Conservation (phyloP, 1,284 basidiomycete species). For the Leucoagaricus sp. region DNA sequence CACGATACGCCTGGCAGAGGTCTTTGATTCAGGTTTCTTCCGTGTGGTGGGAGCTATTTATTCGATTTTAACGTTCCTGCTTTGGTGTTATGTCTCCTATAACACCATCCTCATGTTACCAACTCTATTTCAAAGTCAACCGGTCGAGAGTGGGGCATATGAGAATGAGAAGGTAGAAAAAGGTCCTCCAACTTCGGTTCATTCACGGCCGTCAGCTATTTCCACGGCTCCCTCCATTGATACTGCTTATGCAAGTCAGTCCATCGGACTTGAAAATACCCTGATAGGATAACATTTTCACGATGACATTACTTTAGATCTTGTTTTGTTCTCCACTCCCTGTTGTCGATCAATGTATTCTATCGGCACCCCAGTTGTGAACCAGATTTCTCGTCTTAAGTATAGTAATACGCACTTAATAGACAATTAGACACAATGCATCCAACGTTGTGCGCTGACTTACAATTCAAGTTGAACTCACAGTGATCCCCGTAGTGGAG, state of each 20-base stretch:
- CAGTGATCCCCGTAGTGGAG: too few relatives aligned
- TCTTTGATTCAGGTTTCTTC: conserved; percentile 56
- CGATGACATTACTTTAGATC: too few relatives aligned
- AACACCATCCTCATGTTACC: conserved; percentile 8
- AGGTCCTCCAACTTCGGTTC: too few relatives aligned
- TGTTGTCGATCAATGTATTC: too few relatives aligned
- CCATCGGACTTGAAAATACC: background rate
- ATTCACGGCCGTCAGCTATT: too few relatives aligned
- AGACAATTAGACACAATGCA: too few relatives aligned
- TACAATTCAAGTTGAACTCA: too few relatives aligned
- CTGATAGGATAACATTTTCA: conserved; percentile 3
- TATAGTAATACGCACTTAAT: too few relatives aligned
- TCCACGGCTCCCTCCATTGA: background rate
- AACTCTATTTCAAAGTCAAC: background rate
- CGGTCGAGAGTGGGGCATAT: background rate
- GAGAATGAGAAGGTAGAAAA: background rate
- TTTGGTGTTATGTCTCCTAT: conserved; percentile 56
- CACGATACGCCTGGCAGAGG: conserved; percentile 51
- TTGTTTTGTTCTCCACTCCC: too few relatives aligned
- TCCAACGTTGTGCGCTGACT: too few relatives aligned
- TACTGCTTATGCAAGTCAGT: background rate
- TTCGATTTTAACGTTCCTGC: conserved; percentile 47
- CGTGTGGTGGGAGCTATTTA: conserved; percentile 57
- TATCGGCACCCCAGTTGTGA: too few relatives aligned
- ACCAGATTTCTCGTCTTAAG: too few relatives aligned